Base-by-base conservation (phyloP, 345 rosid genomes). In the Limnanthes douglasii region DNA sequence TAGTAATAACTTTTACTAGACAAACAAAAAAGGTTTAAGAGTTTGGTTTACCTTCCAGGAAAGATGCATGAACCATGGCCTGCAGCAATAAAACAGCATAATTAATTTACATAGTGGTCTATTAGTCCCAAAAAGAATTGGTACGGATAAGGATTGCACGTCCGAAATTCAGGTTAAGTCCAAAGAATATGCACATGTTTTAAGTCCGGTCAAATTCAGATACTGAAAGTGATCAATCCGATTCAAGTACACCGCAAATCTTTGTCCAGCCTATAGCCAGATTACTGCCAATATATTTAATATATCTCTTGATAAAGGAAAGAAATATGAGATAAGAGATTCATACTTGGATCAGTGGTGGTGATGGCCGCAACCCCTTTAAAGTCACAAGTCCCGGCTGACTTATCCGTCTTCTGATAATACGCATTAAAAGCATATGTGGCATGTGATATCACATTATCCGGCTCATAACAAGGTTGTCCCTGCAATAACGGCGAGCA, bases 311-410 rank as follows among this genome's bases (percentile, higher is more conserved):
- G 18, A 30, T 26, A 44, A 45, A 31, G 22, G 11, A 29, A 13
- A 13, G 6, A 8, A 33, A 37, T 6, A 10, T 6, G 34, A n/a
- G 11, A 15, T 37, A 37, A 32, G 32, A 46, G 18, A 17, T 38
- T 29, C 79, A 28, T 80, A 90, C 98, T 92, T 51, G 96, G 96
- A 53, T 92, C 86, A 18, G 80, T 75, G 17, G 93, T 75, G 6
- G 96, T 80, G 59, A 85, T 56, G 11, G 78, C 53, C 18, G 96
- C 96, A 4, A 81, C 96, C 26, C 96, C 99, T 50, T 81, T 84
- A 45, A 92, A 92, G 59, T 92, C 94, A 59, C 99, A 92, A 18
- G 78, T 73, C 48, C 99, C 96, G 0, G 62, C 44, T 51, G 83
- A 64, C 57, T 78, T 85, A 14, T 44, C 61, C 82, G 68, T 81